Evolutionary conservation across 768 basidiomycete genomes (phyloP).

Genomic region (Kwoniella dendrophila): DNA sequence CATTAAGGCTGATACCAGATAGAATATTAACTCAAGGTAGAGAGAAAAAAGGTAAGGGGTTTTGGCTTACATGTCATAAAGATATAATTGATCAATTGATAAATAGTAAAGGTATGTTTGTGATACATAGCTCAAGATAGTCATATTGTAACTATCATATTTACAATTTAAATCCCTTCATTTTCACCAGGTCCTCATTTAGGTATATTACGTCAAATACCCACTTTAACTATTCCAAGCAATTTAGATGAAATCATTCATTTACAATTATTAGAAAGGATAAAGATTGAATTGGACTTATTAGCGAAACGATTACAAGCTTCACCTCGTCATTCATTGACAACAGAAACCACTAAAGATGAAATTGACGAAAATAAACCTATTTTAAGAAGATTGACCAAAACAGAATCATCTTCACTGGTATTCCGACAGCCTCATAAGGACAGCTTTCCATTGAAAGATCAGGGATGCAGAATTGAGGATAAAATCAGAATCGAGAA

Average conservation of each 20-base stretch:
- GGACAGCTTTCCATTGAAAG: no score
- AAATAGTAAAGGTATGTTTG: conserved; percentile 13
- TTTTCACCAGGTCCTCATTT: conserved; percentile 22
- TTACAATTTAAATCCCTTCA: no score
- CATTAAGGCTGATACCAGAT: conserved; percentile 17
- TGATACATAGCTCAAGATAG: no score
- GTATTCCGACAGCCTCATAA: no score
- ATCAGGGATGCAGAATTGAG: no score
- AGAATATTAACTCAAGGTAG: background rate
- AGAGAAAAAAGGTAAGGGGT: conserved; percentile 16
- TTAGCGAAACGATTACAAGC: background rate
- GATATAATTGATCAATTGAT: background rate
- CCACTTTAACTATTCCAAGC: conserved; percentile 9
- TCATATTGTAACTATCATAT: no score
- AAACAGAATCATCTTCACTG: background rate
- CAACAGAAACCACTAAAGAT: background rate
- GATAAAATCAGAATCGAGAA: no score
- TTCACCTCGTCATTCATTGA: background rate
- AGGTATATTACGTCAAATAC: conserved; percentile 11
- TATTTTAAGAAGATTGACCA: conserved; percentile 4
- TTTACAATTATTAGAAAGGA: conserved; percentile 8
- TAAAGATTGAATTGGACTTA: conserved; percentile 5
- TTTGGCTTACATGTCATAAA: conserved; percentile 13
- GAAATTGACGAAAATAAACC: background rate
- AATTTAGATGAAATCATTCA: conserved; percentile 14